These are phyloP conservation scores for Tetrahymena malaccensis DNA, from an alignment of 73 alveolate genomes.

Conservation along the genomic window DNA sequence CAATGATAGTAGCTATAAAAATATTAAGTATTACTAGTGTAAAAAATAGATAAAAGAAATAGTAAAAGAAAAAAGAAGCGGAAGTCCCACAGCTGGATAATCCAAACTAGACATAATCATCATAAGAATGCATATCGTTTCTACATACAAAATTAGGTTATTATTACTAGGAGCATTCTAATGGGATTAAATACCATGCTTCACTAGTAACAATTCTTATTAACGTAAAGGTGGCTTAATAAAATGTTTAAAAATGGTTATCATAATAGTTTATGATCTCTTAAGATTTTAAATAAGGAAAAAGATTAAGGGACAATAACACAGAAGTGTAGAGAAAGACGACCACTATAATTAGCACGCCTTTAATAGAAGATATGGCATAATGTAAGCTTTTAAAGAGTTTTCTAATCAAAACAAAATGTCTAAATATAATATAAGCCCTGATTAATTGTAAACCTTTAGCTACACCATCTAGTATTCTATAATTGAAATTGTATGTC, in stretches of 20 bases:
- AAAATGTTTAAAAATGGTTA: neutral
- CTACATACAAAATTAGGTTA: slow-evolving; percentile 16
- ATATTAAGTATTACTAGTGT: slow-evolving; percentile 22
- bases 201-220: slow-evolving; percentile 22
- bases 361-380: slow-evolving; percentile 7
- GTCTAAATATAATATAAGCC: neutral
- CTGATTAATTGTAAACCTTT: neutral
- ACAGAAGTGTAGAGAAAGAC: slow-evolving; percentile 14
- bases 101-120: slow-evolving; percentile 15
- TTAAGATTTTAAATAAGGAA: slow-evolving; percentile 13
- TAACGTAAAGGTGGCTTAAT: slow-evolving; percentile 7
- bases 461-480: slow-evolving; percentile 7
- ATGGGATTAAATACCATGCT: slow-evolving; percentile 11
- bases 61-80: slow-evolving; percentile 6
- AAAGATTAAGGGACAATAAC: slow-evolving; percentile 13
- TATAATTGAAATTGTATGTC: neutral
- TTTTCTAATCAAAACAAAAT: slow-evolving; percentile 12
- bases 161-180: neutral
- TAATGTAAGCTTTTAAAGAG: slow-evolving; percentile 8
- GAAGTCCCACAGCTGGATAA: slow-evolving; percentile 19
- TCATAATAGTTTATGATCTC: slow-evolving; percentile 15
- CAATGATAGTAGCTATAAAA: slow-evolving; percentile 21
- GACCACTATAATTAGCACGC: neutral
- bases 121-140: slow-evolving; percentile 3
- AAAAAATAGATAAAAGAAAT: slow-evolving; percentile 10